A percentile compares a stretch with the other conserved stretches of the same genome.
Conservation (phyloP, 495 filamentous ascomycete species). For the Cryomyces antarcticus region DNA sequence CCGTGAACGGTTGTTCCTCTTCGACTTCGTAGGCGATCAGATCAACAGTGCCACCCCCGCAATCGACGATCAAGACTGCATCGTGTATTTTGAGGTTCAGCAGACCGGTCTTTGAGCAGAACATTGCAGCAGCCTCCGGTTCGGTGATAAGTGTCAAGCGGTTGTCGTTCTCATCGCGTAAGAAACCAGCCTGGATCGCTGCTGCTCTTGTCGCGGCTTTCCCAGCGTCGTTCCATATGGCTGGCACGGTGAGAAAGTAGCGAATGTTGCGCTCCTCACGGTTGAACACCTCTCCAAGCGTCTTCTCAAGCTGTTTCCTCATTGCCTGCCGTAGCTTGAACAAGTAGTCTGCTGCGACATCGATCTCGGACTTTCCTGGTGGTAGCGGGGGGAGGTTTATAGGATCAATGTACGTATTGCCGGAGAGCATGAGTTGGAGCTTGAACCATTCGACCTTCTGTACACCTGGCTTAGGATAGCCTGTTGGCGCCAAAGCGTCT, state of each 20-base stretch:
- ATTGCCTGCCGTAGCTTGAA: constrained; percentile 59
- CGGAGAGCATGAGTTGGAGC: constrained; percentile 56
- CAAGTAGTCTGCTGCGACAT: constrained; percentile 57
- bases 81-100: constrained; percentile 56
- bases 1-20: constrained; percentile 54
- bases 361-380: constrained; percentile 57
- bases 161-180: constrained; percentile 58
- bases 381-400: constrained; percentile 59
- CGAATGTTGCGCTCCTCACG: constrained; percentile 54
- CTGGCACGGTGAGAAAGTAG: constrained; percentile 54
- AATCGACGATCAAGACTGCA: constrained; percentile 55
- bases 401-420: constrained; percentile 61
- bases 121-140: constrained; percentile 51
- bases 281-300: constrained; percentile 57
- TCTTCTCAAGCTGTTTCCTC: constrained; percentile 53
- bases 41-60: constrained; percentile 56
- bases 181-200: constrained; percentile 54
- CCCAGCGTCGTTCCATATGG: constrained; percentile 60
- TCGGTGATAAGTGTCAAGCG: constrained; percentile 50
- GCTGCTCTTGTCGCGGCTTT: constrained; percentile 53
- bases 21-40: constrained; percentile 61
- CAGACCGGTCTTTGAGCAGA: constrained; percentile 54
- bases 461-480: constrained; percentile 55
- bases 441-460: constrained; percentile 71
- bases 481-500: constrained; percentile 51